Conservation (phyloP, 1,284 basidiomycete genomes). For the Schizophyllum commune region DNA sequence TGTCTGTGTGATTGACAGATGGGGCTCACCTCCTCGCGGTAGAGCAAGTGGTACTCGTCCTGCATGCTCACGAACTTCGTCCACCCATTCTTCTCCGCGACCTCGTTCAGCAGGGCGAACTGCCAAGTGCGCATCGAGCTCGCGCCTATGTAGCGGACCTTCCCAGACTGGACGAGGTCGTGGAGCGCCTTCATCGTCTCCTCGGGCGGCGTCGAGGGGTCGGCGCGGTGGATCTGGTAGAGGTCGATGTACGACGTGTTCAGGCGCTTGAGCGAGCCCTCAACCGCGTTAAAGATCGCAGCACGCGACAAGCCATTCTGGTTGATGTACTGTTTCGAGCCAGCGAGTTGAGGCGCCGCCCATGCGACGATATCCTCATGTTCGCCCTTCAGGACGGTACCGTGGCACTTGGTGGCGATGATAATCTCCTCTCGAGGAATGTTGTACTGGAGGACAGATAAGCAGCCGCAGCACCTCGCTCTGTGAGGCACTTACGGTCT, state of each 20-base stretch:
- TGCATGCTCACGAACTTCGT: conserved; percentile 32
- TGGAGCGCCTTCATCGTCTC: conserved; percentile 41
- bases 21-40: conserved; percentile 29
- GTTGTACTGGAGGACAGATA: conserved; percentile 20
- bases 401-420: conserved; percentile 25
- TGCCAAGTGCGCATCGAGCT: conserved; percentile 37
- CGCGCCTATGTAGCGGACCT: conserved; percentile 37
- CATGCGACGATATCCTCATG: not conserved
- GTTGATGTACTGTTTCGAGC: conserved; percentile 28
- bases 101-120: conserved; percentile 32
- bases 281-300: conserved; percentile 37
- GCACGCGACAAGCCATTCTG: conserved; percentile 35
- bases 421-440: conserved; percentile 37
- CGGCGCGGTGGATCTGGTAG: conserved; percentile 36
- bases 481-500: conserved; percentile 16
- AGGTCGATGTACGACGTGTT: conserved; percentile 39
- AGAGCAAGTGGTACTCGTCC: conserved; percentile 28
- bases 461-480: not conserved
- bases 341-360: too few species aligned
- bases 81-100: conserved; percentile 24
- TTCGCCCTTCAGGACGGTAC: not conserved
- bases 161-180: conserved; percentile 33
- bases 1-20: too few species aligned
- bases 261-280: conserved; percentile 34
- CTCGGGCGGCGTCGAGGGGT: conserved; percentile 24